phyloP scores from a whole-genome alignment of 345 rosid genomes.

The Eucalyptus cladocalyx region DNA sequence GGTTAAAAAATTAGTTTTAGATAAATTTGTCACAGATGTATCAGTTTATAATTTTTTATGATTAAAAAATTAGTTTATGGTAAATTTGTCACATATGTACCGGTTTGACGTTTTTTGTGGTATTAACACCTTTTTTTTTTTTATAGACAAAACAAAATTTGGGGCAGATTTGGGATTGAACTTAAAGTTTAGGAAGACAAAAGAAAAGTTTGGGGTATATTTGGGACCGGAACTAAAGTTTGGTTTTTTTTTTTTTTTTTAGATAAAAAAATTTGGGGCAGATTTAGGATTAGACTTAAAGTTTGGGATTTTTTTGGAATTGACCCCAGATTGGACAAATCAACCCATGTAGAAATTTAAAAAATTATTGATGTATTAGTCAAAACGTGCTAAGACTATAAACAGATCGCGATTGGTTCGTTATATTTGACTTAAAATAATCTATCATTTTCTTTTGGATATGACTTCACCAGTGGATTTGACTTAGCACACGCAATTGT shows the following conservation, averaged over 20 bases:
- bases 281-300: no score
- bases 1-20: no score
- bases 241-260: no score
- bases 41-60: fast-evolving
- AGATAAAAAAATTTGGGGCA: no score
- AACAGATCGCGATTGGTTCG: background rate
- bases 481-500: background rate
- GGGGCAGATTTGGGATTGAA: no score
- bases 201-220: no score
- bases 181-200: no score
- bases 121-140: no score
- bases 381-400: background rate
- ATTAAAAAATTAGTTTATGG: no score
- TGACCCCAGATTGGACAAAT: background rate
- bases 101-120: fast-evolving
- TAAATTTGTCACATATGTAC: no score
- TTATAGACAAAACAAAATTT: no score
- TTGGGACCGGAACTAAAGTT: fast-evolving
- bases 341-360: background rate
- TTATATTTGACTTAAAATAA: background rate
- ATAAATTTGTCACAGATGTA: fast-evolving
- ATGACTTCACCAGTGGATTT: background rate
- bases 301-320: no score
- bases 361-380: background rate
- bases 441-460: background rate